Percentiles rank a stretch among this genome's conserved stretches.
These are phyloP conservation scores for Sinapis alba DNA, from an alignment of 441 rosid species.

Conservation along the genomic window DNA sequence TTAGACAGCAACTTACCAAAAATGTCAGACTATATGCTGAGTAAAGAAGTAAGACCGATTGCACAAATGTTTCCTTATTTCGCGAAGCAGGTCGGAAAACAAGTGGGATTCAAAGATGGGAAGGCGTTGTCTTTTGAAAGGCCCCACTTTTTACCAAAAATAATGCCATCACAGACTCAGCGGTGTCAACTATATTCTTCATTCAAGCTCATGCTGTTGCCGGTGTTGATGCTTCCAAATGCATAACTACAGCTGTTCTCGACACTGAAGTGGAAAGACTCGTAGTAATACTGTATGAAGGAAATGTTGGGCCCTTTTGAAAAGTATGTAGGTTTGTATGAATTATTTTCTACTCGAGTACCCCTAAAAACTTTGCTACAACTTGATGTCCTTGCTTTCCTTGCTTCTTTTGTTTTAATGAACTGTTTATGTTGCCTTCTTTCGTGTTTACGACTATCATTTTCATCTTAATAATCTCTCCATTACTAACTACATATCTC, in stretches of 20 bases:
- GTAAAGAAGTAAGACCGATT: background rate
- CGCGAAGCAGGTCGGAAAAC: background rate
- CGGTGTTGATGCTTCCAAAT: background rate
- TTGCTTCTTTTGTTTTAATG: too few species aligned
- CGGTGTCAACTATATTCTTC: background rate
- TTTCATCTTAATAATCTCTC: too few species aligned
- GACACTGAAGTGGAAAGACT: background rate
- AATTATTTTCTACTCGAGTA: too few species aligned
- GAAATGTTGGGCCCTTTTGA: background rate
- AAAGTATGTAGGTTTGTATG: too few species aligned
- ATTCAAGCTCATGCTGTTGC: background rate
- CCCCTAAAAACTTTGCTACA: too few species aligned
- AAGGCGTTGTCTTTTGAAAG: background rate
- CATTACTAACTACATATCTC: too few species aligned
- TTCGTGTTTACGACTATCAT: too few species aligned
- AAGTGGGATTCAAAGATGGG: background rate
- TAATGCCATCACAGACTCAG: background rate
- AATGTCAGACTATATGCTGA: background rate
- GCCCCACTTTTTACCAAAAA: background rate
- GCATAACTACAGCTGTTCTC: background rate
- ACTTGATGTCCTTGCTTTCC: too few species aligned
- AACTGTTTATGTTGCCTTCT: too few species aligned
- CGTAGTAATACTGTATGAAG: background rate
- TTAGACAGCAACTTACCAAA: background rate
- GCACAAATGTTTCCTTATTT: background rate